Evolutionary conservation across 176 grass and related monocot species (phyloP).

Genomic region (Rhynchospora breviuscula): DNA sequence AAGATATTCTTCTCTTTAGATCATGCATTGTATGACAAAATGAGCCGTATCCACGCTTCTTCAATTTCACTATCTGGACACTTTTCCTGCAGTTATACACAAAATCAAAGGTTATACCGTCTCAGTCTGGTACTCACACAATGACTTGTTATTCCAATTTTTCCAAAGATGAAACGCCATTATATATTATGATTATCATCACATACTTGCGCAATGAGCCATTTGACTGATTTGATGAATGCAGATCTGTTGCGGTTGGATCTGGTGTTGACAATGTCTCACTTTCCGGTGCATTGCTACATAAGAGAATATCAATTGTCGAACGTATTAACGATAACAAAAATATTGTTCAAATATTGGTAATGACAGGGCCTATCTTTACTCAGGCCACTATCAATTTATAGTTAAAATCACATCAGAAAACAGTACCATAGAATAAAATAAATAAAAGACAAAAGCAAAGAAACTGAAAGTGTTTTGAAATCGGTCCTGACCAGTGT

Average conservation of each 20-base stretch:
- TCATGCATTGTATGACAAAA: neutral
- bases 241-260: neutral
- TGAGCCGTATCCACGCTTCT: constrained; percentile 9
- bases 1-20: neutral
- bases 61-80: neutral
- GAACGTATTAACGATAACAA: neutral
- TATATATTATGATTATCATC: too few relatives aligned
- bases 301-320: neutral
- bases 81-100: neutral
- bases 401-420: neutral
- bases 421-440: neutral
- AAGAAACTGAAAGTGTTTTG: neutral
- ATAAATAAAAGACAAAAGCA: neutral
- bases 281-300: neutral
- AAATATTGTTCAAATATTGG: neutral
- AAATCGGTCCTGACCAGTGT: neutral
- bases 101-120: neutral
- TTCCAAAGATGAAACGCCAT: neutral
- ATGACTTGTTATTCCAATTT: neutral
- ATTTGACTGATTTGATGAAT: neutral
- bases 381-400: neutral
- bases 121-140: neutral
- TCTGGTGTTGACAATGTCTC: neutral
- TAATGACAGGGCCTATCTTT: neutral
- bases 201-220: constrained; percentile 9